These are phyloP conservation scores for Fusarium sp. DNA, from an alignment of 2,329 filamentous ascomycete species.

Conservation along the genomic window DNA sequence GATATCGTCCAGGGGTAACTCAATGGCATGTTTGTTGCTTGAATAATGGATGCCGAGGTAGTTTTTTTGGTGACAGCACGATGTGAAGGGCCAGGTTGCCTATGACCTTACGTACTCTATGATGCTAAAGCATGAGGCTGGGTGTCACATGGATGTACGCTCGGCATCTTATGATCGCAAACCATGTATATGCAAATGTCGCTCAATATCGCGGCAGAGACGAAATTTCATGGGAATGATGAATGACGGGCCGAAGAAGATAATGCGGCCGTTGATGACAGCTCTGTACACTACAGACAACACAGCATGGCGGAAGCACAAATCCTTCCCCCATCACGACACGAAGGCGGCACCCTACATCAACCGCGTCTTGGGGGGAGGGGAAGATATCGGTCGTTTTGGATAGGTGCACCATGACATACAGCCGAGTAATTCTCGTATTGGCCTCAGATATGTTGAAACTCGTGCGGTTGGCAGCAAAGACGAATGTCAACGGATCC, in stretches of 20 bases:
- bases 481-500: conserved; percentile 16
- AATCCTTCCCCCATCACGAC: conserved; percentile 4
- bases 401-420: conserved; percentile 32
- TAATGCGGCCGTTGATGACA: conserved; percentile 38
- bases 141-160: conserved; percentile 6
- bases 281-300: conserved; percentile 16
- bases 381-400: conserved; percentile 21
- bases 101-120: not conserved
- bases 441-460: conserved; percentile 35
- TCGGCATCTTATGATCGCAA: conserved; percentile 2
- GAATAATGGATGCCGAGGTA: conserved; percentile 37
- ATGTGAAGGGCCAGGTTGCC: not conserved
- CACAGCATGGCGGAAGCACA: conserved; percentile 36
- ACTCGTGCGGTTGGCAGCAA: conserved; percentile 34
- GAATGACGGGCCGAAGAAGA: conserved; percentile 15
- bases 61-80: not conserved
- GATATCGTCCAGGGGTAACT: conserved; percentile 26
- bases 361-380: not conserved
- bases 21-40: conserved; percentile 38
- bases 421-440: conserved; percentile 48
- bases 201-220: conserved; percentile 8
- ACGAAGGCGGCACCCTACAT: conserved; percentile 3
- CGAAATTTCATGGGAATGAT: conserved; percentile 17
- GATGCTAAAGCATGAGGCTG: not conserved
- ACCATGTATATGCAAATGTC: conserved; percentile 9